phyloP scores from a whole-genome alignment of 1,284 basidiomycete genomes.

The Sporisorium sorghi region DNA sequence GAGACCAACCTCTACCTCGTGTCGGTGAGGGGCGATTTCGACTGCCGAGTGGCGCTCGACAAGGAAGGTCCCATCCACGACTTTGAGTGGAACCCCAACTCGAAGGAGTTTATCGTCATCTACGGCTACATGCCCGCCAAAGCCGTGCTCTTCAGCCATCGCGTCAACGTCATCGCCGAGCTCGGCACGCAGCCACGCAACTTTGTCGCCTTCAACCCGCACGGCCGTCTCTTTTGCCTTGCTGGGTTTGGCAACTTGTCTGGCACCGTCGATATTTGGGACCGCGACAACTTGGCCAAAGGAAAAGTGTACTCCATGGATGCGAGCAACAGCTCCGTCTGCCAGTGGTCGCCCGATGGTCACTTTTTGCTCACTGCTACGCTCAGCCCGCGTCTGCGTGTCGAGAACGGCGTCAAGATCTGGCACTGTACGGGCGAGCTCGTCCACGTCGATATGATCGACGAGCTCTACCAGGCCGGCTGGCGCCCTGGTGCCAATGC shows the following conservation, averaged over 20 bases:
- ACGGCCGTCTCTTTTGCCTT: slow-evolving; percentile 85
- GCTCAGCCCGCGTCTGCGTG: slow-evolving; percentile 89
- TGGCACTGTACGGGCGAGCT: slow-evolving; percentile 92
- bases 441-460: slow-evolving; percentile 80
- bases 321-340: slow-evolving; percentile 90
- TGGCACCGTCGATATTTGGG: slow-evolving; percentile 91
- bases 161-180: slow-evolving; percentile 87
- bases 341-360: slow-evolving; percentile 95
- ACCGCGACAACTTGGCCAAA: slow-evolving; percentile 79
- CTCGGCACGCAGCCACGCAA: slow-evolving; percentile 91
- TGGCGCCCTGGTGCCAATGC: slow-evolving; percentile 84
- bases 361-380: slow-evolving; percentile 93
- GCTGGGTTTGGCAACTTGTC: slow-evolving; percentile 97
- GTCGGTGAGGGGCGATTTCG: slow-evolving; percentile 93
- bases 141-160: slow-evolving; percentile 88
- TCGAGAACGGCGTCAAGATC: slow-evolving; percentile 95
- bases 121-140: slow-evolving; percentile 99
- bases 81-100: slow-evolving; percentile 94
- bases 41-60: slow-evolving; percentile 90
- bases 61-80: slow-evolving; percentile 98
- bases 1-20: slow-evolving; percentile 95
- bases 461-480: slow-evolving; percentile 87
- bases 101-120: slow-evolving; percentile 91
- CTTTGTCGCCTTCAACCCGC: slow-evolving; percentile 93
- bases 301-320: slow-evolving; percentile 86